Evolutionary conservation across 108 stramenopile species (phyloP), one percentile per base, ranked within the genome.

Genomic region (Nitzschia putrida): DNA sequence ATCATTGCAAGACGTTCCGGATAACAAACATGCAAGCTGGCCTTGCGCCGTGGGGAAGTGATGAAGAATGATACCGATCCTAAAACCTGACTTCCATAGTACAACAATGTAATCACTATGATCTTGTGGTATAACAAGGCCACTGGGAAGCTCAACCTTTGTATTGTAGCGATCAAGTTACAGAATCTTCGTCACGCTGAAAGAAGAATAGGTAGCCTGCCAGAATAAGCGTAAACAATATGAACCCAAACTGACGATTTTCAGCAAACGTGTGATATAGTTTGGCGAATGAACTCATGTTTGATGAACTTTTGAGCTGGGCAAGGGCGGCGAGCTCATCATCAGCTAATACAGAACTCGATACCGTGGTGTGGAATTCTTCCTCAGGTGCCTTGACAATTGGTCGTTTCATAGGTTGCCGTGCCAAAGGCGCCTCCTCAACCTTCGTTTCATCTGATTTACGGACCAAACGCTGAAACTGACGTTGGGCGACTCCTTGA

Each of bases 161-260:
- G n/a, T n/a, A 34, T 34, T 34, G 29, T 34, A 34, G 29, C 29
- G 4, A 34, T 34, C 29, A 4, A 21, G 53, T 45, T 5, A 77
- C 63, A 14, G 26, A 57, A 61, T 78, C 77, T 16, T 29, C 52
- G 2, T 57, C n/a, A 9, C 42, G 34, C 20, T 51, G 54, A 26
- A 49, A 69, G 22, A 68, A 66, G 56, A 66, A 80, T 8, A 74
- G 39, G 37, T 37, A 70, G 20, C 51, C 50, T 8, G 55, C 52
- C 34, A 80, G 51, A 18, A 74, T 8, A 45, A 80, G n/a, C 1
- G 79, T 74, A 66, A 80, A 80, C n/a, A 57, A 22, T 0, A 80
- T 69, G 44, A 80, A 80, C 4, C 49, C 55, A 52, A 65, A 71
- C 26, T 57, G 66, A 21, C 47, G 60, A 64, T 74, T 39, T 45